Base-by-base conservation (phyloP, 2,329 filamentous ascomycete genomes). In the Botrytis tulipae region DNA sequence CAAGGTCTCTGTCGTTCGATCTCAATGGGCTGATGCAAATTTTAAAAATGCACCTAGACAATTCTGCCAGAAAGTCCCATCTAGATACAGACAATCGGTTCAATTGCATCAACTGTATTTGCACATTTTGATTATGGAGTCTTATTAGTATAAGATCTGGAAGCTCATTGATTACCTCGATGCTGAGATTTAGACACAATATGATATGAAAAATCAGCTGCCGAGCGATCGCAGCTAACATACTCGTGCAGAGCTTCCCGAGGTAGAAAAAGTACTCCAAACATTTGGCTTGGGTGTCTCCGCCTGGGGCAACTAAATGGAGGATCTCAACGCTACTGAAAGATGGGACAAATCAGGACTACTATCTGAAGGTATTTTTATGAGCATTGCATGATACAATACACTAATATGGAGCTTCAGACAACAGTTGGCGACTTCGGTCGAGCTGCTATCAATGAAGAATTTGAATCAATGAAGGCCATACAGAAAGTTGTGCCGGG, bases 391-490 rank as follows among this genome's bases (percentile, higher is more conserved):
- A 32, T 2, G 4, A 32, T 32, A 32, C 32, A 32, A 32, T 32
- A 32, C 4, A 4, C 32, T 32, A 32, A 32, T 32, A 32, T 32
- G 32, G 32, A 32, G 32, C 32, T 32, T 32, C 4, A 66, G 62
- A 66, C 40, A 16, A 4, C 37, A 29, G n/a, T 29, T 22, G 62
- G 62, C 16, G 42, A 66, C 5, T 20, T 66, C 22, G 42, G 42
- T 29, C 62, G 40, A 14, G 62, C 62, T 29, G 1, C 62, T 46
- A 25, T 70, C 0, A 40, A n/a, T 29, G 37, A 40, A 12, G 68
- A 70, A 10, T 70, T 44, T n/a, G 68, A 70, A 35, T 61, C 68
- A 1, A 70, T 70, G 54, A 62, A 51, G 8, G 57, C 57, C 2
- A 70, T 70, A n/a, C 25, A 70, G 1, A 20, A 60, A 32, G 32